Evolutionary conservation across 495 filamentous ascomycete species (phyloP).

Genomic region (Tuber aestivum): DNA sequence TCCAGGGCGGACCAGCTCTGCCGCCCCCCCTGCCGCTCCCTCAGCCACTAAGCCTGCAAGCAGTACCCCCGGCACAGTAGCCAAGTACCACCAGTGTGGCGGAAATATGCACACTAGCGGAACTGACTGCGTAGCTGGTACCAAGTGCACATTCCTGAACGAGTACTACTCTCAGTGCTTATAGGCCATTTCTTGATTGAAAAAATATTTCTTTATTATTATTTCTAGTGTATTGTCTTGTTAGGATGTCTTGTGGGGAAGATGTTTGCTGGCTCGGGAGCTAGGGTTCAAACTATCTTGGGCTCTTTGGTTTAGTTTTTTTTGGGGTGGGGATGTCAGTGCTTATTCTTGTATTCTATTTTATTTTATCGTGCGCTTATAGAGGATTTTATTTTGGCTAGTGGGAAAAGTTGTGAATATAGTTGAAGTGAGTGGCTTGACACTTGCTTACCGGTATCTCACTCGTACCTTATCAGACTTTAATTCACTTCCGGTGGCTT

Average conservation of each 20-base stretch:
- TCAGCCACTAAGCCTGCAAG: slow-evolving; percentile 42
- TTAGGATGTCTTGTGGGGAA: not conserved
- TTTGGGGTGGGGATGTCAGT: not conserved
- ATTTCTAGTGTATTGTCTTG: not conserved
- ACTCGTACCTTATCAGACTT: no score
- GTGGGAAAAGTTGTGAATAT: not conserved
- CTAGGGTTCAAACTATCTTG: not conserved
- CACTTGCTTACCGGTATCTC: not conserved
- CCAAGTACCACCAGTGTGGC: slow-evolving; percentile 45
- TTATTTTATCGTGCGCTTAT: not conserved
- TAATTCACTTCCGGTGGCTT: no score
- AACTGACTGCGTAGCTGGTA: slow-evolving; percentile 42
- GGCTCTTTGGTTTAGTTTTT: not conserved
- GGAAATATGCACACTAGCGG: slow-evolving; percentile 41
- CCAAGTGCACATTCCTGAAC: slow-evolving; percentile 43
- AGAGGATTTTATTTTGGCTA: not conserved
- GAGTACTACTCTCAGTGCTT: slow-evolving; percentile 47
- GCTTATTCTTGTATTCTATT: not conserved
- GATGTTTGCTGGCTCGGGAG: not conserved
- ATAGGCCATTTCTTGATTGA: slow-evolving; percentile 7
- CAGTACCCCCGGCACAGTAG: not conserved
- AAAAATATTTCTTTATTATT: not conserved
- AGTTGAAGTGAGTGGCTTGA: not conserved
- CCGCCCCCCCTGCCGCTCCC: slow-evolving; percentile 43
- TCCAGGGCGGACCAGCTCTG: slow-evolving; percentile 43